Conservation (phyloP, 176 grass and related monocot genomes). For the Lolium perenne region DNA sequence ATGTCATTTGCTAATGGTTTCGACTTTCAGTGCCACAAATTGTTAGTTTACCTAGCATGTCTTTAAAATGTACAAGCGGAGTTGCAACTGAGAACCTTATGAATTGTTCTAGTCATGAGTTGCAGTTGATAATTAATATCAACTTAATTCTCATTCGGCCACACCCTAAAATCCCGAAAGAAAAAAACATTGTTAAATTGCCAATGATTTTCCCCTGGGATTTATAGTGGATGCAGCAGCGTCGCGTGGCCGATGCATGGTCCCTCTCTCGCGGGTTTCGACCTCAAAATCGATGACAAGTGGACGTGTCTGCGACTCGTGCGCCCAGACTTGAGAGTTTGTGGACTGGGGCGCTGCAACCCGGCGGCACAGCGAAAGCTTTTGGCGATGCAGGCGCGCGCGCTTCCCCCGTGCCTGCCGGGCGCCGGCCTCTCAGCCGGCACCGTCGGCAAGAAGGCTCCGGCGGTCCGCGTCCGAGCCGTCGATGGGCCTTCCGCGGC, state of each 20-base stretch:
- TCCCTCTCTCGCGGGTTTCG: neutral
- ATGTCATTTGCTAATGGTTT: neutral
- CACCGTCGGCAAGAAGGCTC: neutral
- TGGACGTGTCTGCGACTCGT: neutral
- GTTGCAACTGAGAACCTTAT: no score
- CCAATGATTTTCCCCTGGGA: no score
- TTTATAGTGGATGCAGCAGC: slow-evolving; percentile 36
- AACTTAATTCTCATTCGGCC: no score
- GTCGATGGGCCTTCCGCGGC: slow-evolving; percentile 46
- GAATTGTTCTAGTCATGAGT: no score
- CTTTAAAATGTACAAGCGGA: no score
- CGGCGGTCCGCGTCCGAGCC: slow-evolving; percentile 25
- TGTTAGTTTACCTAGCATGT: neutral
- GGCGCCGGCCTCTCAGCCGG: neutral
- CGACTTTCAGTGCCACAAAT: no score
- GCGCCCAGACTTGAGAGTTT: neutral
- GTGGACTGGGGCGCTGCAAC: neutral
- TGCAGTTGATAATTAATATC: no score
- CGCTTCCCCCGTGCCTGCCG: slow-evolving; percentile 15
- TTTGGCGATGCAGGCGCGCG: slow-evolving; percentile 51
- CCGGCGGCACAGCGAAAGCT: neutral
- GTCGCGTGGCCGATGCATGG: neutral
- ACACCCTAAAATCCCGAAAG: neutral
- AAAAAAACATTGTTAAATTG: neutral
- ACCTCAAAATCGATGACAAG: slow-evolving; percentile 19